phyloP scores from a whole-genome alignment of 2,329 filamentous ascomycete genomes.

The Diaporthe humulicola region DNA sequence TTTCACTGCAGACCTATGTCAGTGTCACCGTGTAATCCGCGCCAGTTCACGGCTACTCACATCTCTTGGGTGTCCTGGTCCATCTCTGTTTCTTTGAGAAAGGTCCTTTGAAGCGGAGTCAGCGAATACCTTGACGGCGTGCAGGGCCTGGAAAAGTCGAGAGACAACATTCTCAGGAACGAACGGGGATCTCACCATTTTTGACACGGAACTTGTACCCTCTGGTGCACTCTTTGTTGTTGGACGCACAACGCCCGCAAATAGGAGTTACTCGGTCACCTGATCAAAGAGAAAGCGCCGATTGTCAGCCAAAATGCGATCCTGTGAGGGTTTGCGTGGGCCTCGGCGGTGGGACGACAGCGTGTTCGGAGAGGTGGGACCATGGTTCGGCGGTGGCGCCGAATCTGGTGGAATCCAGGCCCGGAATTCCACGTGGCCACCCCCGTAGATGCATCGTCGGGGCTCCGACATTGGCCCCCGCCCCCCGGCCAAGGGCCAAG shows the following conservation, averaged over 20 bases:
- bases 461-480: not conserved
- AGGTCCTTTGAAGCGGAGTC: constrained; percentile 41
- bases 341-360: constrained; percentile 15
- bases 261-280: constrained; percentile 55
- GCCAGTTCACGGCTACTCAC: constrained; percentile 41
- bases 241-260: constrained; percentile 50
- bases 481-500: not conserved
- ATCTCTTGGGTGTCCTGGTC: constrained; percentile 48
- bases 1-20: constrained; percentile 42
- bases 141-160: not conserved
- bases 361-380: constrained; percentile 12
- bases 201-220: constrained; percentile 51
- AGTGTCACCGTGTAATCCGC: not conserved
- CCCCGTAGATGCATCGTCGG: not conserved
- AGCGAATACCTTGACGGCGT: not conserved
- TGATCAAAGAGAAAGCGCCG: constrained; percentile 38
- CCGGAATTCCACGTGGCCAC: not conserved
- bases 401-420: constrained; percentile 23
- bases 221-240: constrained; percentile 46
- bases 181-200: constrained; percentile 39
- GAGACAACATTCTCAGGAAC: not conserved
- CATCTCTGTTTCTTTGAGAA: constrained; percentile 50
- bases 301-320: constrained; percentile 24
- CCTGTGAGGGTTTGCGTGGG: not conserved
- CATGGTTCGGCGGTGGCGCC: constrained; percentile 8